A percentile compares a stretch with the other conserved stretches of the same genome.
Evolutionary conservation across 352 stramenopile genomes (phyloP).

Genomic region (Pythium vanterpoolii): DNA sequence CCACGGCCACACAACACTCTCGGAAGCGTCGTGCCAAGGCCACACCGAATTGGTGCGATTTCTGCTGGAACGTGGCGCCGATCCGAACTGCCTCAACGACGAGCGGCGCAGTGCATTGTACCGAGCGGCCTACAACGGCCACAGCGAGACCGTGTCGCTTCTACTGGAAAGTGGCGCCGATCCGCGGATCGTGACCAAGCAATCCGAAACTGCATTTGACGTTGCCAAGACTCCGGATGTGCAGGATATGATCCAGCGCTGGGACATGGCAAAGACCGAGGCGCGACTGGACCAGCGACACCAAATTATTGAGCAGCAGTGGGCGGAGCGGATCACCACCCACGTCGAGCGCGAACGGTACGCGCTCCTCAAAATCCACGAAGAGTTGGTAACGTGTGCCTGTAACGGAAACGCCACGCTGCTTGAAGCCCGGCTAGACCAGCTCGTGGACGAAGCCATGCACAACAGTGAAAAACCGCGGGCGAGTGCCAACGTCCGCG

Average conservation of each 20-base stretch:
- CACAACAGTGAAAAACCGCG: constrained; percentile 55
- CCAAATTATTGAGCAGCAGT: constrained; percentile 69
- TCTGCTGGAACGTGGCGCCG: constrained; percentile 70
- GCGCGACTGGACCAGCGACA: constrained; percentile 57
- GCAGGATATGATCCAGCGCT: constrained; percentile 50
- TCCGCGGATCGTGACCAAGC: constrained; percentile 59
- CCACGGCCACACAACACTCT: constrained; percentile 82
- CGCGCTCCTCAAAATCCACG: constrained; percentile 77
- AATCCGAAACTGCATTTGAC: constrained; percentile 83
- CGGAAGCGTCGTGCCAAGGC: constrained; percentile 84
- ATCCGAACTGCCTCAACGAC: constrained; percentile 88
- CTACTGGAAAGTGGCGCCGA: constrained; percentile 76
- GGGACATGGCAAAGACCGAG: constrained; percentile 72
- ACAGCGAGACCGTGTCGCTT: constrained; percentile 58
- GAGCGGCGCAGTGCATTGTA: constrained; percentile 80
- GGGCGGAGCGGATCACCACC: constrained; percentile 82
- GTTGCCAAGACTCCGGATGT: constrained; percentile 80
- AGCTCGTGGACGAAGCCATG: constrained; percentile 71
- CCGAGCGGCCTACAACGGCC: constrained; percentile 84
- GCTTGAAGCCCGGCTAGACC: constrained; percentile 57
- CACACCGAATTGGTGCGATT: constrained; percentile 63
- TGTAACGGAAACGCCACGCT: constrained; percentile 39
- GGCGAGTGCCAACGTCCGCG: constrained; percentile 65
- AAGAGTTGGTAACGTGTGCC: constrained; percentile 64
- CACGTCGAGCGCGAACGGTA: constrained; percentile 85